Evolutionary conservation across 1,139 yeast species (phyloP).

Genomic region (Kurtzmaniella quercitrusa): DNA sequence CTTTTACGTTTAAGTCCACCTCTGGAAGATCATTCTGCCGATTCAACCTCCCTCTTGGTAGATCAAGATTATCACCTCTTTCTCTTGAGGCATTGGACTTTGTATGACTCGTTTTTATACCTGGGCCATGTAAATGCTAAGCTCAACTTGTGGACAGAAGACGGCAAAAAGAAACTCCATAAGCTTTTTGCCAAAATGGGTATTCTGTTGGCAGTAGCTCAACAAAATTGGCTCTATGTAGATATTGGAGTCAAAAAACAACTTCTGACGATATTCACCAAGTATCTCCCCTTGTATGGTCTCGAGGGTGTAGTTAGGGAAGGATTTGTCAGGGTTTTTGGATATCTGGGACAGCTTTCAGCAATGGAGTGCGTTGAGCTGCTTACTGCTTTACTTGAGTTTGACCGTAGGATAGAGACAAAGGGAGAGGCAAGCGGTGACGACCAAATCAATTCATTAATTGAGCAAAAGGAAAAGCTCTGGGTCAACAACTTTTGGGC

Average conservation of each 20-base stretch:
- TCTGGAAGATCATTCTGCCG: conserved; percentile 34
- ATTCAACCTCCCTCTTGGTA: conserved; percentile 57
- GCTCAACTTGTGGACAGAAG: conserved; percentile 84
- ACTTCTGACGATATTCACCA: conserved; percentile 63
- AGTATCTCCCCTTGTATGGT: conserved; percentile 72
- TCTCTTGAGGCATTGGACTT: conserved; percentile 85
- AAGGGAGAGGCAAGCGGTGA: conserved; percentile 12
- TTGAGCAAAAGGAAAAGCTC: conserved; percentile 53
- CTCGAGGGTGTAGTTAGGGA: conserved; percentile 79
- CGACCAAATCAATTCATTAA: conserved; percentile 37
- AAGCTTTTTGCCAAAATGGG: conserved; percentile 97
- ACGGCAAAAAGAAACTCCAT: conserved; percentile 81
- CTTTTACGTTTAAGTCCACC: conserved; percentile 61
- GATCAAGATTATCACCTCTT: conserved; percentile 87
- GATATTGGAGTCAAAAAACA: conserved; percentile 75
- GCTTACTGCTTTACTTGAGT: conserved; percentile 76
- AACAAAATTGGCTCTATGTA: conserved; percentile 91
- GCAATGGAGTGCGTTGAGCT: conserved; percentile 95
- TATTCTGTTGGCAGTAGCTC: conserved; percentile 79
- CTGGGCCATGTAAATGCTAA: conserved; percentile 89
- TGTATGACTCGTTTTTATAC: conserved; percentile 86
- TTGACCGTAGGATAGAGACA: conserved; percentile 35
- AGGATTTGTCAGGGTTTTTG: conserved; percentile 83
- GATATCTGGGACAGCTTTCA: conserved; percentile 79
- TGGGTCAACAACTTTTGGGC: conserved; percentile 94